Evolutionary conservation across 169 alveolate genomes (phyloP), one percentile per base, ranked within the genome.

Genomic region (Cryptosporidium sp.): DNA sequence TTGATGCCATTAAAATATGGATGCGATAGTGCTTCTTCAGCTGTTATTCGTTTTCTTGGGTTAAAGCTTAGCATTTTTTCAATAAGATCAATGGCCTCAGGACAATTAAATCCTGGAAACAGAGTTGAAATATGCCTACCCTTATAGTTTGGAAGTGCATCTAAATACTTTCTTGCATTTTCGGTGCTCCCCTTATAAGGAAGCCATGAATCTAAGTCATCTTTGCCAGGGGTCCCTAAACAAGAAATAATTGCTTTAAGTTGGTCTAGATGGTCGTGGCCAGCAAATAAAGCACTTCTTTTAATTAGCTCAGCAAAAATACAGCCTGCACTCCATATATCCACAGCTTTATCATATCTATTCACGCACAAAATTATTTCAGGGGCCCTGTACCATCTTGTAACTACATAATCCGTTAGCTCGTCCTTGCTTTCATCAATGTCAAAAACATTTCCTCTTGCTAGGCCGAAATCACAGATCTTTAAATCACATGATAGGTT

Each of bases 301-400:
- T 97, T 97, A 55, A 96, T 74, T 37, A 97, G 86, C 91, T 96
- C 98, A 8, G 97, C 97, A 70, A 96, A 92, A 33, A 97, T 96
- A 92, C 99, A 97, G 29, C 99, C 99, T 29, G 96, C 96, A 3
- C 98, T 92, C 98, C 99, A 97, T 43, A 97, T 93, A 91, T 97
- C 99, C 58, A 97, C 95, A 9, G 98, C 96, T 70, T 94, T 93
- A 10, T 96, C 93, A 74, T 96, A 97, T 71, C 94, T 94, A 55
- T 92, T 92, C 3, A 97, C 96, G 69, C 94, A 94, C 12, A 97
- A 89, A 62, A 96, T 94, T 43, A 97, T 96, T 92, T 97, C 99
- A 2, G 99, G 99, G 0, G 99, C 97, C 51, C 99, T 86, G 84
- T 97, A 97, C 98, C 99, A 97, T 84, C 98, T 91, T 18, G 98